Conservation (phyloP, 164 flowering plant species). For the Houttuynia cordata region DNA sequence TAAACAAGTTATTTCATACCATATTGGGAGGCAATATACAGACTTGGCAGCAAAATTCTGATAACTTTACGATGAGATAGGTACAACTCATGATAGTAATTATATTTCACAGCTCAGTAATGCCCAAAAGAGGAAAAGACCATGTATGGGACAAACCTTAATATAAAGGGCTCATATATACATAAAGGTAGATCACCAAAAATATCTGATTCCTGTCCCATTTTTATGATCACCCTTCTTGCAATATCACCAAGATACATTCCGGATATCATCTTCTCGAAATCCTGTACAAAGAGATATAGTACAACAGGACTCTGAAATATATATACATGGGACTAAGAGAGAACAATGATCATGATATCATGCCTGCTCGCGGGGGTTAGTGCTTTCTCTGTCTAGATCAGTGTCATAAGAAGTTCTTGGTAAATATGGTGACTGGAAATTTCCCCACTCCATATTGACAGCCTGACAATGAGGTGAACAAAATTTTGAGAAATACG, state of each 20-base stretch:
- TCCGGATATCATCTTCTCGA: constrained; percentile 97
- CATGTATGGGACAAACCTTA: constrained; percentile 30
- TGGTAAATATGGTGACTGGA: constrained; percentile 89
- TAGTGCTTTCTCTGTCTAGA: constrained; percentile 73
- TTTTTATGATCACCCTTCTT: constrained; percentile 70
- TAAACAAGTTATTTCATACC: too few relatives aligned
- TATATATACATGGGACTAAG: too few relatives aligned
- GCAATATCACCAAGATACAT: constrained; percentile 96
- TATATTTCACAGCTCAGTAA: too few relatives aligned
- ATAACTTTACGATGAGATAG: too few relatives aligned
- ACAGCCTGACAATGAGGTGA: constrained; percentile 42
- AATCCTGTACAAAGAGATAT: constrained; percentile 48
- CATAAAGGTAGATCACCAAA: constrained; percentile 47
- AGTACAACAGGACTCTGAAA: not conserved
- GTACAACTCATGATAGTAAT: too few relatives aligned
- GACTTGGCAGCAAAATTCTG: too few relatives aligned
- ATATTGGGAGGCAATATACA: too few relatives aligned
- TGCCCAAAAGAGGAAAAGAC: too few relatives aligned
- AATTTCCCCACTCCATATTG: constrained; percentile 94
- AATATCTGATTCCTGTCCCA: constrained; percentile 59
- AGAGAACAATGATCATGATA: too few relatives aligned
- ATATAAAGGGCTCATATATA: constrained; percentile 39
- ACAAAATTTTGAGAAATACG: too few relatives aligned
- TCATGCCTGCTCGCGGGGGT: constrained; percentile 69
- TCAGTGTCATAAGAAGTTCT: constrained; percentile 74